Evolutionary conservation across 768 basidiomycete species (phyloP).

Genomic region (Pseudohyphozyma bogoriensis): DNA sequence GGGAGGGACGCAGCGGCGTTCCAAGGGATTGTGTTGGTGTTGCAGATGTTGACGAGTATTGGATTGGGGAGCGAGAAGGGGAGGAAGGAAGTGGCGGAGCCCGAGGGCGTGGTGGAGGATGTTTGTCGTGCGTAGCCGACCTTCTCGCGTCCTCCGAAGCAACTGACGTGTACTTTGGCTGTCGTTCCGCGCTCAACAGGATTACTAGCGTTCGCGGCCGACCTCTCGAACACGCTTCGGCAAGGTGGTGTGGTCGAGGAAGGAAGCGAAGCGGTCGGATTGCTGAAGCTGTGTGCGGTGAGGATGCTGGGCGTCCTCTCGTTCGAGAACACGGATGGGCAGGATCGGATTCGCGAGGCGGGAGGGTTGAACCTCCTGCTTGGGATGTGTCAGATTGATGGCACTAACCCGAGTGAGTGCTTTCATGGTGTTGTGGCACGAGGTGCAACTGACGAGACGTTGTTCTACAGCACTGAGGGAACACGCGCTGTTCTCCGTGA

Average conservation of each 20-base stretch:
- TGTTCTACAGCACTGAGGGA: slow-evolving; percentile 63
- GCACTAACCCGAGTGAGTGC: slow-evolving; percentile 18
- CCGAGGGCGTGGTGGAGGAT: no score
- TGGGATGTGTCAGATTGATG: slow-evolving; percentile 23
- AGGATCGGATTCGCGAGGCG: neutral
- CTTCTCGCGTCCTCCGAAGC: neutral
- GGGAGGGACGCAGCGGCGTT: slow-evolving; percentile 9
- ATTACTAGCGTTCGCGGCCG: neutral
- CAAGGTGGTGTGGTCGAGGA: neutral
- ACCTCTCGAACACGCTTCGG: neutral
- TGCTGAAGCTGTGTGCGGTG: slow-evolving; percentile 16
- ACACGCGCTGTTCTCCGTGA: slow-evolving; percentile 79
- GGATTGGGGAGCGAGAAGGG: neutral
- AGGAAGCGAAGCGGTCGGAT: neutral
- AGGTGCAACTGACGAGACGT: neutral
- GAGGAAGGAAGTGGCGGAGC: neutral
- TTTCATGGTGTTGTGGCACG: fast-evolving
- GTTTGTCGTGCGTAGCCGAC: neutral
- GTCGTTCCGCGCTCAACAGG: neutral
- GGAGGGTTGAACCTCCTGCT: slow-evolving; percentile 15
- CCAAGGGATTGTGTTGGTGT: slow-evolving; percentile 16
- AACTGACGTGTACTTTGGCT: neutral
- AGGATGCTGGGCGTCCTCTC: slow-evolving; percentile 14
- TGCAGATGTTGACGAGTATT: slow-evolving; percentile 13
- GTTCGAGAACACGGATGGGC: neutral